These are phyloP conservation scores for Terfezia claveryi DNA, from an alignment of 495 filamentous ascomycete species.

Conservation along the genomic window DNA sequence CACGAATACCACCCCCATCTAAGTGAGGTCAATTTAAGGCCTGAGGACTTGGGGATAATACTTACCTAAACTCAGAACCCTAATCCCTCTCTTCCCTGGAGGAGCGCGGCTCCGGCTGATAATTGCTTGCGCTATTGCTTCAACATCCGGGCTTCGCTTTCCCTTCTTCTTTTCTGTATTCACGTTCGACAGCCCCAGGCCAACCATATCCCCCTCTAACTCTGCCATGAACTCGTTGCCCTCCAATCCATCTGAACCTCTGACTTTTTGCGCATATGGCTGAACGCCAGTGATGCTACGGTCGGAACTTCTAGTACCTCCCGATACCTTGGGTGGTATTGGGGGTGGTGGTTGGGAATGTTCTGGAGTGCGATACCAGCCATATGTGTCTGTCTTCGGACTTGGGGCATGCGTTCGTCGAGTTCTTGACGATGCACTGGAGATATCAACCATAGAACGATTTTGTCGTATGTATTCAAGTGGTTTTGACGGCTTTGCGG, in stretches of 20 bases:
- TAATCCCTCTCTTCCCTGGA: not conserved
- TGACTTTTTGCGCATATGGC: not conserved
- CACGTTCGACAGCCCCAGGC: not conserved
- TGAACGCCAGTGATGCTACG: not conserved
- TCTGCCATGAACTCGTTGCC: not conserved
- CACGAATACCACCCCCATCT: constrained; percentile 94
- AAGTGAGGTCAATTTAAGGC: not conserved
- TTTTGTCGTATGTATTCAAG: not conserved
- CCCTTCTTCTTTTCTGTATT: not conserved
- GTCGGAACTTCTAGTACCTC: not conserved
- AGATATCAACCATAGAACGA: not conserved
- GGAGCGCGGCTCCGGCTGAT: not conserved
- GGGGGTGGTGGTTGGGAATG: not conserved
- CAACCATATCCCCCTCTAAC: not conserved
- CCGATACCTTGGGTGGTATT: not conserved
- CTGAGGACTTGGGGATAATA: not conserved
- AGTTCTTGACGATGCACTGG: not conserved
- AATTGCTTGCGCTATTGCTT: not conserved
- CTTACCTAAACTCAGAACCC: not conserved
- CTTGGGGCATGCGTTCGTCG: not conserved
- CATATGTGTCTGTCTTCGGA: not conserved
- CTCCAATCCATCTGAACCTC: not conserved
- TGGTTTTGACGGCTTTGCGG: not conserved
- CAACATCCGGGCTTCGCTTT: not conserved
- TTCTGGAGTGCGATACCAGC: not conserved